Evolutionary conservation across 495 filamentous ascomycete species (phyloP).

Genomic region (Aspergillus coremiiformis): DNA sequence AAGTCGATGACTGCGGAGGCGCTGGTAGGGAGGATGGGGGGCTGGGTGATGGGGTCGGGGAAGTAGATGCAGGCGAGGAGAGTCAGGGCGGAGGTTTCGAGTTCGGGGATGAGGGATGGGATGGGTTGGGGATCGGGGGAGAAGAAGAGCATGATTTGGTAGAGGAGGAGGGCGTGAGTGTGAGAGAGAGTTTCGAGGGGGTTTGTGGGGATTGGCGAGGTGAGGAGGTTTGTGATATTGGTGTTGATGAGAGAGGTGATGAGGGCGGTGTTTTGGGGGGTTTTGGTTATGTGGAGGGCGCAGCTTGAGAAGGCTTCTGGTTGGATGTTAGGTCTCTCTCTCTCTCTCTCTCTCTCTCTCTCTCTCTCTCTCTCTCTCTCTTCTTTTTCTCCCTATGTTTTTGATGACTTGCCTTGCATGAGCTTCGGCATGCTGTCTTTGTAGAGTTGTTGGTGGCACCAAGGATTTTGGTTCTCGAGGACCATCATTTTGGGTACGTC

Average conservation of each 20-base stretch:
- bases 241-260: constrained; percentile 36
- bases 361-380: background rate
- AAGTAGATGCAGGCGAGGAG: constrained; percentile 15
- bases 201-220: constrained; percentile 23
- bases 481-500: constrained; percentile 41
- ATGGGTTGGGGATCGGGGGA: constrained; percentile 46
- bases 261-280: constrained; percentile 33
- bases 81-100: constrained; percentile 19
- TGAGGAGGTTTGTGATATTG: constrained; percentile 30
- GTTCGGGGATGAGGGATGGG: constrained; percentile 41
- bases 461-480: constrained; percentile 38
- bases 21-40: constrained; percentile 2
- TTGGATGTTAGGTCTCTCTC: background rate
- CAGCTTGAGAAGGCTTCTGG: constrained; percentile 43
- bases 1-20: constrained; percentile 22
- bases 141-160: constrained; percentile 47
- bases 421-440: constrained; percentile 36
- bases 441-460: constrained; percentile 44
- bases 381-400: background rate
- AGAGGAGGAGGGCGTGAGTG: constrained; percentile 29
- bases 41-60: constrained; percentile 8
- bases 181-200: constrained; percentile 23
- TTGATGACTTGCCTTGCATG: constrained; percentile 36
- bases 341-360: background rate
- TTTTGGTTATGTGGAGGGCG: constrained; percentile 43